Evolutionary conservation across 2,329 filamentous ascomycete genomes (phyloP), one percentile per base, ranked within the genome.

Genomic region (Colletotrichum sp.): DNA sequence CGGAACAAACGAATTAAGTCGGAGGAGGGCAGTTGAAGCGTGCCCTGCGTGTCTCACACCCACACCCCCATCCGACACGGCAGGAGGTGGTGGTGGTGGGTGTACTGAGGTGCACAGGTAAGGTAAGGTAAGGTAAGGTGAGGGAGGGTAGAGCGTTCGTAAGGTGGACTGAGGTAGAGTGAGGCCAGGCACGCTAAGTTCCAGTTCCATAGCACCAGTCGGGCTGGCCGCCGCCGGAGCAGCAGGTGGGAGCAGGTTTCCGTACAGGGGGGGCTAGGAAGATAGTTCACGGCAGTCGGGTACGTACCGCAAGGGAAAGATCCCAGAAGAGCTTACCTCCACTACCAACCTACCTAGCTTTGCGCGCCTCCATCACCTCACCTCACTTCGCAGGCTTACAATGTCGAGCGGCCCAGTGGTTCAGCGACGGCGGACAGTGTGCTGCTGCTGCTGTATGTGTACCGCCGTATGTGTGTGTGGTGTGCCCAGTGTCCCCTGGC

Each of bases 141-240:
- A n/a, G 36, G 36, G 36, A 19, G 19, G 39, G 39, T n/a, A 44
- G 19, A 44, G 39, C 39, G 39, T 44, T 44, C 39, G 39, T 44
- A 44, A 44, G 39, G 39, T 44, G 39, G 39, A 44, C 39, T 44
- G 9, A 44, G 39, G 39, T 11, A 44, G 39, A 44, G 39, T 44
- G 36, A 44, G 39, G 39, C 39, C 32, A 30, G 57, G 57, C 57
- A 61, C 32, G n/a, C n/a, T 59, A 68, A 22, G 57, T 68, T 44
- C 39, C 39, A 44, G 39, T 44, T n/a, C 39, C 39, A 44, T n/a
- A 44, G 39, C 39, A 57, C 52, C 32, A 25, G 63, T 69, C 69
- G 69, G 63, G 70, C 73, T 69, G 69, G 63, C 73, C 73, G 69
- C 68, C 32, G 69, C 63, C 57, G 69, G 63, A 76, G 73, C 30